A percentile compares a stretch with the other conserved stretches of the same genome.
These are phyloP conservation scores for Phytophthora aleatoria DNA, from an alignment of 352 stramenopile genomes.

Conservation along the genomic window DNA sequence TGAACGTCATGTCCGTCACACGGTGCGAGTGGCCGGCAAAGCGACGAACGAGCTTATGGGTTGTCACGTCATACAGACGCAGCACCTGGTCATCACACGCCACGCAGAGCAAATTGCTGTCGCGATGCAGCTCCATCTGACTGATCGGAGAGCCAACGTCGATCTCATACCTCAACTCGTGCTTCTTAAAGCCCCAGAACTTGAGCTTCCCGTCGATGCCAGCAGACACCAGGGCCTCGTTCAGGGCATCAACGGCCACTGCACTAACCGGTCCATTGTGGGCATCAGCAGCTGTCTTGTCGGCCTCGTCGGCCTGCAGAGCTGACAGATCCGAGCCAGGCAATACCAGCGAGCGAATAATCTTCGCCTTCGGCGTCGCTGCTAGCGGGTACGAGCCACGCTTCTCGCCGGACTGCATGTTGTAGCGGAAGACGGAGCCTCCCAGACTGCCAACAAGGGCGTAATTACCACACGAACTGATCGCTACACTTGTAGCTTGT, in stretches of 20 bases:
- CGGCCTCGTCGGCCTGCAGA: conserved; percentile 40
- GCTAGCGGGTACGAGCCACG: conserved; percentile 91
- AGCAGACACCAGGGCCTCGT: conserved; percentile 78
- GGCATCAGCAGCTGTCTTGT: conserved; percentile 37
- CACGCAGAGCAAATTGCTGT: conserved; percentile 88
- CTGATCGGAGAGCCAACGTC: conserved; percentile 78
- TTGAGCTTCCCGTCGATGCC: conserved; percentile 90
- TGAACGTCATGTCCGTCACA: conserved; percentile 92
- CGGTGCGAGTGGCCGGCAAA: conserved; percentile 85
- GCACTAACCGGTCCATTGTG: conserved; percentile 87
- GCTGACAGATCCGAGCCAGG: conserved; percentile 46
- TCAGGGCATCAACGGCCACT: conserved; percentile 88
- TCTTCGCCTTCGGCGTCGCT: conserved; percentile 63
- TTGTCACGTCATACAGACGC: conserved; percentile 87
- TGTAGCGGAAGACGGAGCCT: conserved; percentile 95
- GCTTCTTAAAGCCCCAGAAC: conserved; percentile 91
- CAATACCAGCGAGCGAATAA: conserved; percentile 71
- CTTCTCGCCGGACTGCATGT: conserved; percentile 94
- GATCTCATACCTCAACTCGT: conserved; percentile 69
- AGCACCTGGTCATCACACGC: conserved; percentile 90
- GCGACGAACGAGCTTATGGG: conserved; percentile 85
- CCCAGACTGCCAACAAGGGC: conserved; percentile 92
- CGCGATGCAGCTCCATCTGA: conserved; percentile 84
- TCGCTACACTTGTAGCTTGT: conserved; percentile 71
- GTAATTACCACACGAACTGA: conserved; percentile 95